Percentiles rank a stretch among this genome's conserved stretches.
Evolutionary conservation across 768 basidiomycete species (phyloP).

Genomic region (Clathrus columnatus): DNA sequence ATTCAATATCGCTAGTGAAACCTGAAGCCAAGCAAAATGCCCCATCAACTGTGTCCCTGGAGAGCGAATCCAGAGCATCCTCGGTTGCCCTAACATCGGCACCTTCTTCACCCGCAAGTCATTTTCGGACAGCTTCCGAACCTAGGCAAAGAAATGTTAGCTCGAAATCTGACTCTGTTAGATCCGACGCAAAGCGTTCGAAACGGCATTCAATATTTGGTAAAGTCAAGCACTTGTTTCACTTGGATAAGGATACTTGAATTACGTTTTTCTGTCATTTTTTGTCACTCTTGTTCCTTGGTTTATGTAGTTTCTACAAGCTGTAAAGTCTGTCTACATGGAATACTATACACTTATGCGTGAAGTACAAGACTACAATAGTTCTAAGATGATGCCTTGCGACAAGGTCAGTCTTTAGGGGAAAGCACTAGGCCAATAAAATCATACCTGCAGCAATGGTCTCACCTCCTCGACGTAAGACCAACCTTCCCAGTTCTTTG

Average conservation of each 20-base stretch:
- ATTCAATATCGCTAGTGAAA: neutral
- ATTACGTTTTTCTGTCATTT: neutral
- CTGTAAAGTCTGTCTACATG: too few species aligned
- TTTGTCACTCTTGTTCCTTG: neutral
- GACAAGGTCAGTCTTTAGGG: neutral
- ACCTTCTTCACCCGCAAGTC: conserved; percentile 25
- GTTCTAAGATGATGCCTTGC: neutral
- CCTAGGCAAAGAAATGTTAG: neutral
- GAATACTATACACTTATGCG: neutral
- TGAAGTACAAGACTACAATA: neutral
- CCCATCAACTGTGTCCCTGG: conserved; percentile 18
- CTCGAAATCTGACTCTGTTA: neutral
- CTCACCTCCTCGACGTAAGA: conserved; percentile 84
- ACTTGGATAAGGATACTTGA: conserved; percentile 29
- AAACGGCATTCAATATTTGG: conserved; percentile 47
- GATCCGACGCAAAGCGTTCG: conserved; percentile 30
- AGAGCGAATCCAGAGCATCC: conserved; percentile 22
- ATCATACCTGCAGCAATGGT: conserved; percentile 87
- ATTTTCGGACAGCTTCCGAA: conserved; percentile 22
- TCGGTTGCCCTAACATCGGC: conserved; percentile 15
- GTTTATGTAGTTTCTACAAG: too few species aligned
- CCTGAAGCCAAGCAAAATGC: conserved; percentile 11
- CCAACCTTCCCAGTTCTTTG: conserved; percentile 93
- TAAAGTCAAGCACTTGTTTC: conserved; percentile 44
- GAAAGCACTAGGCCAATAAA: neutral